Evolutionary conservation across 1,284 basidiomycete species (phyloP), one percentile per base, ranked within the genome.

Genomic region (Austroboletus novae-zelandiae): DNA sequence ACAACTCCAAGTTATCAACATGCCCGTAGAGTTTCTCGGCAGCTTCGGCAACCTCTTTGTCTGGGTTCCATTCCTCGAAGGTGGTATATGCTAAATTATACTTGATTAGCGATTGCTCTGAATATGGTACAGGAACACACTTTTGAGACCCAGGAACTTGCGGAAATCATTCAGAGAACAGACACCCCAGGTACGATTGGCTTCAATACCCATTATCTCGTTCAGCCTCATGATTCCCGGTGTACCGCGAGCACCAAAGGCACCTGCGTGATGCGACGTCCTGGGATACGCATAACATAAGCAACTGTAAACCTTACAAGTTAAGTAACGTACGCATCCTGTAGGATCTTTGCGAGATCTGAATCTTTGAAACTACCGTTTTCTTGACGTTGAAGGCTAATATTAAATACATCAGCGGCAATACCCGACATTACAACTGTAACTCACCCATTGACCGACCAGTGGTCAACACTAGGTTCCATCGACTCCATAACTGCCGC

Each of bases 111-210:
- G 13, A 20, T 17, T 4, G 5, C 14, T 6, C 13, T 20, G 13
- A 29, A 6, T 35, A 18, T 9, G 32, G 15, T 11, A 29, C 5
- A 17, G 9, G n/a, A 6, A 54, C 81, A 59, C 53, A 89, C 86
- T 73, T 66, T 88, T 89, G 37, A 91, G 61, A 10, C 89, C 89
- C 40, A 91, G 71, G 72, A 80, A 91, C 78, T 79, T 80, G 51
- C 91, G 77, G 72, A 94, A 94, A 59, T 94, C 91, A 61, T 94
- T 94, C 57, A 94, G 66, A 4, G 87, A 86, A 64, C 90, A 93
- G 32, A 86, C 81, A 41, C 89, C 88, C 91, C 91, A 94, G n/a
- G 67, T 61, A 25, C 91, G 77, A 58, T 81, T 86, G 55, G 86
- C 78, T 59, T 88, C 82, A 51, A 93, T 90, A 45, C 89, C 86